Base-by-base conservation (phyloP, 2,329 filamentous ascomycete species). In the Escovopsis sp. region DNA sequence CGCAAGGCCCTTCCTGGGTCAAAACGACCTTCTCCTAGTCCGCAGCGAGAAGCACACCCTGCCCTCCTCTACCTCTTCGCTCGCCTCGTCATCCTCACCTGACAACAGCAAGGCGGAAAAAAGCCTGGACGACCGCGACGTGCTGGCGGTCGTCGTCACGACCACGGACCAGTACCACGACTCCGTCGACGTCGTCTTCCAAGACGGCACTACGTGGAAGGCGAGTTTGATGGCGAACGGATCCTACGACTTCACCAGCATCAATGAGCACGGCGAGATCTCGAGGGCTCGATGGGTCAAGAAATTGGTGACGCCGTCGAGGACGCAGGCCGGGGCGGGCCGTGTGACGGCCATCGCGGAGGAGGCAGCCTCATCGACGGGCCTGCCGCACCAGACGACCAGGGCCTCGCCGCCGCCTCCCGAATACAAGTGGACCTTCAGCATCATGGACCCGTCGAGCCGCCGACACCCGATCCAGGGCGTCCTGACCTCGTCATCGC, bases 391-490 rank as follows among this genome's bases (percentile, higher is more conserved):
- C 21, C 21, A 23, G 3, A 11, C 6, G 3, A 40, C 48, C 2
- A 44, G 43, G 37, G 37, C 43, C 13, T 41, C 43, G 6, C 41
- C 52, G 4, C 41, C 52, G 4, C 44, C 54, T 3, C 41, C 48
- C 1, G 69, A 72, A 32, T 60, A 57, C 38, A 75, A 72, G 49
- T 87, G 77, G 60, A 83, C 74, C 8, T 88, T 88, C 51, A 85
- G 79, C 57, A 72, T 84, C 41, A 76, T 88, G 46, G 72, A 80
- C 45, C 72, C 79, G 0, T 68, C 69, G 32, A 72, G 70, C 8
- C 66, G 79, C 25, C 72, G 77, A 11, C 82, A 88, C 49, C 81
- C 83, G 4, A 72, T 87, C 47, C 69, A 87, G 57, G 82, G 79
- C 1, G 72, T 68, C 2, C 62, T 88, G 31, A 76, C 70, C 4